These are phyloP conservation scores for Populus ilicifolia DNA, from an alignment of 345 rosid species.

Conservation along the genomic window DNA sequence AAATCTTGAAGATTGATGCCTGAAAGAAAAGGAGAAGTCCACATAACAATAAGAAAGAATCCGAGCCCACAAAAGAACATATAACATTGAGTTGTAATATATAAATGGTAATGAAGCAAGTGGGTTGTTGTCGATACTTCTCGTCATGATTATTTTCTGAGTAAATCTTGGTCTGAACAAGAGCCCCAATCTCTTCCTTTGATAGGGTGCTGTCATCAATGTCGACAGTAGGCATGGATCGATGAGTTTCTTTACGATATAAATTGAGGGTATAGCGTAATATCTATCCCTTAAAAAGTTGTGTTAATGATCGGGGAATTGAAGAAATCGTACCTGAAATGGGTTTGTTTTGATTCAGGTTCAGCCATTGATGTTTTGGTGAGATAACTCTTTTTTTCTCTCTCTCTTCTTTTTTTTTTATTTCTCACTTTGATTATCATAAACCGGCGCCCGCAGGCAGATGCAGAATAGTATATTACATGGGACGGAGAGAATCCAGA, in stretches of 20 bases:
- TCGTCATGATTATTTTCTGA: slow-evolving; percentile 16
- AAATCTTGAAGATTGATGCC: slow-evolving; percentile 33
- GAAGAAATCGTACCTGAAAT: slow-evolving; percentile 5
- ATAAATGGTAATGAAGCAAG: too few species aligned
- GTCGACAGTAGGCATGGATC: neutral
- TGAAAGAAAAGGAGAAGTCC: slow-evolving; percentile 19
- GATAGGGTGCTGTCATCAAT: neutral
- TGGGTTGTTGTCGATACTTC: slow-evolving; percentile 14
- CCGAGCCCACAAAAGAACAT: too few species aligned
- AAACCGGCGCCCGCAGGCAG: too few species aligned
- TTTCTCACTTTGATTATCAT: too few species aligned
- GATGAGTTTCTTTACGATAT: neutral
- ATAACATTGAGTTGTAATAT: neutral
- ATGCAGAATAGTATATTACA: too few species aligned
- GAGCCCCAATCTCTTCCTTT: slow-evolving; percentile 65
- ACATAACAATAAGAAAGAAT: neutral
- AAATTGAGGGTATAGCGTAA: too few species aligned
- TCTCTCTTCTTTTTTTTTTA: too few species aligned
- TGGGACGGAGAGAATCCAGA: too few species aligned
- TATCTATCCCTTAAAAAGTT: too few species aligned
- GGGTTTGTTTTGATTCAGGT: neutral
- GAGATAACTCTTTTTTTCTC: too few species aligned
- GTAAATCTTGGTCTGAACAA: slow-evolving; percentile 36
- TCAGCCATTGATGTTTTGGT: slow-evolving; percentile 12
- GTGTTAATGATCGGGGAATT: too few species aligned